These are phyloP conservation scores for Diaporthe vaccinii DNA, from an alignment of 2,329 filamentous ascomycete genomes.

Conservation along the genomic window DNA sequence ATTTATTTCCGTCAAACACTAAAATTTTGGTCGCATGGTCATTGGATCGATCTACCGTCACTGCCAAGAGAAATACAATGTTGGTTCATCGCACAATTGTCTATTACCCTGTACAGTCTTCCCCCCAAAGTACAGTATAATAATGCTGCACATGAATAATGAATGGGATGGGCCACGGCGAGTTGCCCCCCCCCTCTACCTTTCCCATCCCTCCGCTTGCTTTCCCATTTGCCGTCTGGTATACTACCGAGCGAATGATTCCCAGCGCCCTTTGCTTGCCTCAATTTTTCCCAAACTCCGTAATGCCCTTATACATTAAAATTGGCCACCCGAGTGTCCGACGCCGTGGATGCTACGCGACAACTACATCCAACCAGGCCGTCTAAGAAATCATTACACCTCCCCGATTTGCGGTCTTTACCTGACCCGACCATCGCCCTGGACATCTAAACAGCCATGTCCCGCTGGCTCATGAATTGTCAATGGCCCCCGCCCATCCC, in stretches of 20 bases:
- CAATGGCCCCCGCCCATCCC: constrained; percentile 48
- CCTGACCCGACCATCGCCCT: not conserved
- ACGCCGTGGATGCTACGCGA: constrained; percentile 9
- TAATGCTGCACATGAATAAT: constrained; percentile 14
- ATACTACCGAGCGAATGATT: constrained; percentile 27
- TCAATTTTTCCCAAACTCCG: not conserved
- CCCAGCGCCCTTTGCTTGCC: constrained; percentile 20
- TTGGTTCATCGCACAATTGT: constrained; percentile 4
- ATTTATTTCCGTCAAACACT: no score
- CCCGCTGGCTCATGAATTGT: constrained; percentile 15
- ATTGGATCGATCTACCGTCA: not conserved
- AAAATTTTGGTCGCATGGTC: not conserved
- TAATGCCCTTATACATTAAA: constrained; percentile 17
- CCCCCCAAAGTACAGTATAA: constrained; percentile 8
- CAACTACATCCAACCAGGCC: not conserved
- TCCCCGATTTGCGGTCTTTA: not conserved
- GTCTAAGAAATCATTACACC: not conserved
- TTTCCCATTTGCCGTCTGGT: constrained; percentile 1
- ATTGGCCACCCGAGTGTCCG: constrained; percentile 4
- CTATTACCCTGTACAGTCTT: constrained; percentile 22
- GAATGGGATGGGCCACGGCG: not conserved
- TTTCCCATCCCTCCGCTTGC: not conserved
- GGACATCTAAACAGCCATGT: not conserved
- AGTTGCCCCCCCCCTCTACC: not conserved
- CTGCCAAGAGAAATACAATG: not conserved